Evolutionary conservation across 2,329 filamentous ascomycete genomes (phyloP).

Genomic region (Microcera coccophila): DNA sequence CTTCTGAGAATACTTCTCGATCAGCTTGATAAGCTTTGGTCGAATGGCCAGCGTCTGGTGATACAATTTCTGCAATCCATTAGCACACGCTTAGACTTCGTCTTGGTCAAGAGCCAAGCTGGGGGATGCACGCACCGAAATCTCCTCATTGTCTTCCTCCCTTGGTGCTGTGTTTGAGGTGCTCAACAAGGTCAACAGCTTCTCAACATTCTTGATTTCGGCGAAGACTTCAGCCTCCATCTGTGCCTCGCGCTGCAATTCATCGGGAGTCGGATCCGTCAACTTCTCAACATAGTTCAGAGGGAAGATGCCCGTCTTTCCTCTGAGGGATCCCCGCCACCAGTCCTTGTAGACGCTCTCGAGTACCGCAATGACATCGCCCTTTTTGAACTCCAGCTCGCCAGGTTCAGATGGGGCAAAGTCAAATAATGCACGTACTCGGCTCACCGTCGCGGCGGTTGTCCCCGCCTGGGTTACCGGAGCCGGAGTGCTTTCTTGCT

Average conservation of each 20-base stretch:
- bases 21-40: constrained; percentile 94
- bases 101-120: too few species aligned
- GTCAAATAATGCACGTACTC: constrained; percentile 89
- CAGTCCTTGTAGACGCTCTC: constrained; percentile 99
- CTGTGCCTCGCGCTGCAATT: constrained; percentile 90
- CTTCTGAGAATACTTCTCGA: constrained; percentile 98
- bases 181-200: constrained; percentile 82
- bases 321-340: constrained; percentile 95
- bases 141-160: constrained; percentile 94
- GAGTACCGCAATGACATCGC: constrained; percentile 93
- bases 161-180: constrained; percentile 75
- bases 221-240: constrained; percentile 76
- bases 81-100: constrained; percentile 26
- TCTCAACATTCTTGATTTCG: constrained; percentile 62
- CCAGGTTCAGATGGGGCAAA: constrained; percentile 92
- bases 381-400: constrained; percentile 93
- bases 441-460: constrained; percentile 91
- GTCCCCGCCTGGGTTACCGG: constrained; percentile 71
- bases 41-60: constrained; percentile 91
- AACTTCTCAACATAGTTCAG: constrained; percentile 99
- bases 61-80: constrained; percentile 62
- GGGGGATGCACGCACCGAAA: constrained; percentile 66
- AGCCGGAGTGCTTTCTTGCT: constrained; percentile 40
- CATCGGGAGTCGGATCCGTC: constrained; percentile 87
- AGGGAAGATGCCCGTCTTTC: constrained; percentile 95